Percentiles rank a stretch among this genome's conserved stretches.
Conservation (phyloP, 768 basidiomycete species). For the Boletus sp. region DNA sequence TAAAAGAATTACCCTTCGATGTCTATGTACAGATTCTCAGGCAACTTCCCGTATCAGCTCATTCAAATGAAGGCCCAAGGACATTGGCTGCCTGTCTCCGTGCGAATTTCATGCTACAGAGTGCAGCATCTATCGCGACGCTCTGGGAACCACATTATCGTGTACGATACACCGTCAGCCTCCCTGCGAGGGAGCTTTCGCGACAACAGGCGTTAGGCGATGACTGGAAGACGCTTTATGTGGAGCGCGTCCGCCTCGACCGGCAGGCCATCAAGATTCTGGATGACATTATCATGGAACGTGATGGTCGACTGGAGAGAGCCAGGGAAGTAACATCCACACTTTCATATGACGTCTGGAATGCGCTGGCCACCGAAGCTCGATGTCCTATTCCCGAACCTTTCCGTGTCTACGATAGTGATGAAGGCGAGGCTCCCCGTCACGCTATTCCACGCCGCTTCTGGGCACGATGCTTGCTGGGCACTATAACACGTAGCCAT, state of each 20-base stretch:
- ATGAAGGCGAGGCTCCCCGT: constrained; percentile 9
- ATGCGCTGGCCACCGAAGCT: constrained; percentile 43
- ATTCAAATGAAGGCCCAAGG: constrained; percentile 22
- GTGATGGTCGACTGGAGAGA: constrained; percentile 36
- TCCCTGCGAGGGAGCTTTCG: constrained; percentile 34
- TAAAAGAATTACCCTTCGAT: constrained; percentile 32
- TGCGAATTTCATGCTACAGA: constrained; percentile 38
- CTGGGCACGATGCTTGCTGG: constrained; percentile 48
- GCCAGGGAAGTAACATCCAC: constrained; percentile 39
- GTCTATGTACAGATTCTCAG: constrained; percentile 37
- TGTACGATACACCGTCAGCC: constrained; percentile 44
- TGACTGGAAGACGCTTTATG: constrained; percentile 49
- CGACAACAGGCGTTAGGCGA: constrained; percentile 28
- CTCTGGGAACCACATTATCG: constrained; percentile 56
- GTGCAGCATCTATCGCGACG: constrained; percentile 38
- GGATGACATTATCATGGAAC: constrained; percentile 37
- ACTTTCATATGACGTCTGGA: constrained; percentile 54
- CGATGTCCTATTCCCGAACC: constrained; percentile 33
- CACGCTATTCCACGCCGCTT: constrained; percentile 43
- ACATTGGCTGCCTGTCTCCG: constrained; percentile 41
- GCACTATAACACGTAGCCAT: constrained; percentile 40
- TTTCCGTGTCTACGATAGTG: constrained; percentile 18
- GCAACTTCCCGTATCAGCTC: constrained; percentile 28
- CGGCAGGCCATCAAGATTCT: constrained; percentile 38
- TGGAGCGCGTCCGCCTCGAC: constrained; percentile 44